phyloP scores from a whole-genome alignment of 306 rosid species.

The Ormosia semicastrata region DNA sequence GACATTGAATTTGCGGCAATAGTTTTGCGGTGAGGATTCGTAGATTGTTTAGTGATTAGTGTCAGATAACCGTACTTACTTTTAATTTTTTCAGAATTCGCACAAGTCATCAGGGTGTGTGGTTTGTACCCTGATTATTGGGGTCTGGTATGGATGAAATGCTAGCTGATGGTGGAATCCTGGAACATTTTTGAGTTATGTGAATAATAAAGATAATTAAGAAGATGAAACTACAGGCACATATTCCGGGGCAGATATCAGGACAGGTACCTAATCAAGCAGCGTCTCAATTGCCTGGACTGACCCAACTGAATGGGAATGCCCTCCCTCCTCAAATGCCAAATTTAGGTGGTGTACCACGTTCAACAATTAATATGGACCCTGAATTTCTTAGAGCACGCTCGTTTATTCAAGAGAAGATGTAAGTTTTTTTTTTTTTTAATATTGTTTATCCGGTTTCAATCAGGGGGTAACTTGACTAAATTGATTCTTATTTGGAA shows the following conservation, averaged over 20 bases:
- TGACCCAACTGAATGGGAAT: conserved; percentile 59
- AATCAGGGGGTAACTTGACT: conserved; percentile 14
- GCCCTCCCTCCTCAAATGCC: conserved; percentile 55
- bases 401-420: conserved; percentile 50
- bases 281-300: conserved; percentile 61
- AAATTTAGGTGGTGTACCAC: conserved; percentile 44
- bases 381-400: conserved; percentile 66
- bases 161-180: conserved; percentile 27
- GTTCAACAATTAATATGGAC: conserved; percentile 49
- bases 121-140: conserved; percentile 1
- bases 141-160: conserved; percentile 19
- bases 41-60: neutral
- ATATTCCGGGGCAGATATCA: conserved; percentile 61
- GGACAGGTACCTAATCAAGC: conserved; percentile 78
- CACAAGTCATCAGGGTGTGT: neutral
- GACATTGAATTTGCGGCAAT: neutral
- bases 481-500: neutral
- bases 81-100: neutral
- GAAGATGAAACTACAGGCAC: conserved; percentile 68
- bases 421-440: conserved; percentile 52
- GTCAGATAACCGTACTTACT: neutral
- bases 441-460: neutral
- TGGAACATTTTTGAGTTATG: conserved; percentile 40
- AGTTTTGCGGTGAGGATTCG: neutral
- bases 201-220: conserved; percentile 21